A percentile compares a stretch with the other conserved stretches of the same genome.
These are phyloP conservation scores for Trichoderma arundinaceum DNA, from an alignment of 2,329 filamentous ascomycete species.

Conservation along the genomic window DNA sequence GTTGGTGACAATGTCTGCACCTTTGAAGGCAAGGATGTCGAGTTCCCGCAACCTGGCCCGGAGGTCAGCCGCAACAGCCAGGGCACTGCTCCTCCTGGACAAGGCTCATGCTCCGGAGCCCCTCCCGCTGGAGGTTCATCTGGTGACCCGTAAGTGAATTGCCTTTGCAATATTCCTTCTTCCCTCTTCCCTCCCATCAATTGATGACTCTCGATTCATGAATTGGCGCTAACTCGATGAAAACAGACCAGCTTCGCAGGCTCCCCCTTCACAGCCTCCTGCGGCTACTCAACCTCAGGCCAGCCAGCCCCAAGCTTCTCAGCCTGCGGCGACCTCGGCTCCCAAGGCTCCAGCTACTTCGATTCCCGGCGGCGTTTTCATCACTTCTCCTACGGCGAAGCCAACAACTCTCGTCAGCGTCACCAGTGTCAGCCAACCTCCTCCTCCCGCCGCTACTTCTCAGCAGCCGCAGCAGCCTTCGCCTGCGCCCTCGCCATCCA, in stretches of 20 bases:
- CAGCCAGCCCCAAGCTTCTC: neutral
- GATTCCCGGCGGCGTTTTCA: constrained; percentile 30
- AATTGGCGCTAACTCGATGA: neutral
- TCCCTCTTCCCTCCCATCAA: too few species aligned
- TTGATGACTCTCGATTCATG: neutral
- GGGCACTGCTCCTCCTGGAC: constrained; percentile 45
- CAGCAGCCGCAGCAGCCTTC: constrained; percentile 11
- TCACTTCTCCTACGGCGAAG: constrained; percentile 27
- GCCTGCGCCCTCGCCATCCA: neutral
- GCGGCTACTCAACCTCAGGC: neutral
- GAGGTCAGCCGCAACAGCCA: constrained; percentile 53
- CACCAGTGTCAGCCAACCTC: constrained; percentile 38
- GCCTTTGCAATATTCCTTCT: too few species aligned
- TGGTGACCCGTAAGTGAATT: constrained; percentile 13
- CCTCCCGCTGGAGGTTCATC: constrained; percentile 28
- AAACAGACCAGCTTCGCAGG: neutral
- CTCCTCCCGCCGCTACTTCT: constrained; percentile 38
- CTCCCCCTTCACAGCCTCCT: neutral
- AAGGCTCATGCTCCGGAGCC: neutral
- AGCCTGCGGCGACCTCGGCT: neutral
- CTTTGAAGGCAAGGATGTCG: constrained; percentile 60
- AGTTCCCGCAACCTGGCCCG: constrained; percentile 69
- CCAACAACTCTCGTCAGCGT: constrained; percentile 24
- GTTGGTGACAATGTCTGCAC: constrained; percentile 65
- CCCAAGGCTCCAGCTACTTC: neutral